These are phyloP conservation scores for Coemansia sp. DNA, from an alignment of 192 early-diverging fungal species.

Conservation along the genomic window DNA sequence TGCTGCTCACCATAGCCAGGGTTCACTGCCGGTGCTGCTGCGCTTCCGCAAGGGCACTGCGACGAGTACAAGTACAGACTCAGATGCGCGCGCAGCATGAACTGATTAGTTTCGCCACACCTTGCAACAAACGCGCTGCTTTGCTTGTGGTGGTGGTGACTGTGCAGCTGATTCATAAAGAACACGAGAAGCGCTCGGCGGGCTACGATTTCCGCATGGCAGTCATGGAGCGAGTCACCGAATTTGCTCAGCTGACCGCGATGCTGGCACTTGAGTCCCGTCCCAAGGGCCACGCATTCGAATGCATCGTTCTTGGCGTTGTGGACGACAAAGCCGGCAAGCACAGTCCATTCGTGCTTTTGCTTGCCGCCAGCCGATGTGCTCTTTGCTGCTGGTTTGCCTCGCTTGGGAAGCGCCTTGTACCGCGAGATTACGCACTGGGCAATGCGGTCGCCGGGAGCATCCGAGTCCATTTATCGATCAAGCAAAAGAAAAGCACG, in stretches of 20 bases:
- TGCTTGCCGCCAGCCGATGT: slow-evolving; percentile 1
- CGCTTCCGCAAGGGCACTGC: slow-evolving; percentile 46
- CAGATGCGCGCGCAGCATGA: not conserved
- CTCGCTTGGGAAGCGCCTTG: slow-evolving; percentile 66
- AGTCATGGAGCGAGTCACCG: slow-evolving; percentile 78
- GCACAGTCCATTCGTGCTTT: slow-evolving; percentile 82
- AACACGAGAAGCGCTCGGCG: slow-evolving; percentile 76
- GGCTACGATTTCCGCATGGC: slow-evolving; percentile 88
- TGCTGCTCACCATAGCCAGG: not conserved
- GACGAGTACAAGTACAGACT: slow-evolving; percentile 41
- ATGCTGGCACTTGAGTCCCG: slow-evolving; percentile 85
- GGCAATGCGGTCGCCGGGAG: slow-evolving; percentile 59
- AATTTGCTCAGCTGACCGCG: slow-evolving; percentile 57
- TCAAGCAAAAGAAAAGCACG: not conserved
- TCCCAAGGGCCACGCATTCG: slow-evolving; percentile 57
- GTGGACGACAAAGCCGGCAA: slow-evolving; percentile 71
- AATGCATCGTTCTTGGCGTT: not conserved
- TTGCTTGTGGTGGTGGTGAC: not conserved
- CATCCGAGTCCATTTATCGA: slow-evolving; percentile 63
- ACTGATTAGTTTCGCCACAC: slow-evolving; percentile 2
- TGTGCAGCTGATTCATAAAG: slow-evolving; percentile 17
- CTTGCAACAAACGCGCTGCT: not conserved
- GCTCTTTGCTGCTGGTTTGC: slow-evolving; percentile 65
- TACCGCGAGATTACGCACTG: slow-evolving; percentile 59
- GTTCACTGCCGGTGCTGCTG: slow-evolving; percentile 13